phyloP scores from a whole-genome alignment of 1,139 yeast species.

The Kodamaea ohmeri region DNA sequence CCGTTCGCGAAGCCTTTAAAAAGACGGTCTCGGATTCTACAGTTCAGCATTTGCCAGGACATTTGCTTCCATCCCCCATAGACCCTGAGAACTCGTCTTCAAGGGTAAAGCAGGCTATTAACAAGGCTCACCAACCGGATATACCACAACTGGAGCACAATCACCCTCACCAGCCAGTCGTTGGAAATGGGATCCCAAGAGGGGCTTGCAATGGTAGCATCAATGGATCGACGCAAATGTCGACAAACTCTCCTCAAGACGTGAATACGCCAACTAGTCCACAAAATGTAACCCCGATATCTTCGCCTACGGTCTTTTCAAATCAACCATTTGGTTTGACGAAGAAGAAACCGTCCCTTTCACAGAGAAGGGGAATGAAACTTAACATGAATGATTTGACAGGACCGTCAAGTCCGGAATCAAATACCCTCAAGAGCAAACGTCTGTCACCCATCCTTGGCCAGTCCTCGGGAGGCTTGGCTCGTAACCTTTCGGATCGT shows the following conservation, averaged over 20 bases:
- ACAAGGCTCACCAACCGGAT: conserved; percentile 5
- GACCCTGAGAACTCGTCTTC: conserved; percentile 8
- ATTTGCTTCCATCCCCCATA: conserved; percentile 19
- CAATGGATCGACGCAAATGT: neutral
- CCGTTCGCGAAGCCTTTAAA: conserved; percentile 2
- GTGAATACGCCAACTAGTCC: too few relatives aligned
- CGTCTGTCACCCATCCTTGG: conserved; percentile 5
- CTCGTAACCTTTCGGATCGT: conserved; percentile 36
- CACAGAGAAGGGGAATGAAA: conserved; percentile 61
- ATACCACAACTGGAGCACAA: too few relatives aligned
- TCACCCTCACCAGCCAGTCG: too few relatives aligned
- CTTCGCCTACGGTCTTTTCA: conserved; percentile 1
- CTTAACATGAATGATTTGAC: conserved; percentile 38
- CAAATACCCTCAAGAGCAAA: conserved; percentile 2
- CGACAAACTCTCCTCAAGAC: too few relatives aligned
- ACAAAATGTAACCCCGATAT: neutral
- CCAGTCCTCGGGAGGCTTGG: conserved; percentile 28
- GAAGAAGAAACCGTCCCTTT: conserved; percentile 48
- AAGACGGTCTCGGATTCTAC: conserved; percentile 12
- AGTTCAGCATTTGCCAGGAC: conserved; percentile 8
- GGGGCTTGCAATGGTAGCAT: too few relatives aligned
- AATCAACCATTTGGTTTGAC: conserved; percentile 19
- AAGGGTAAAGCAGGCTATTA: neutral
- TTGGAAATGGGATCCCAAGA: too few relatives aligned
- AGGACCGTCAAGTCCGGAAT: conserved; percentile 8